Percentiles rank a stretch among this genome's conserved stretches.
Evolutionary conservation across 352 stramenopile species (phyloP).

Genomic region (Pythium aquatile): DNA sequence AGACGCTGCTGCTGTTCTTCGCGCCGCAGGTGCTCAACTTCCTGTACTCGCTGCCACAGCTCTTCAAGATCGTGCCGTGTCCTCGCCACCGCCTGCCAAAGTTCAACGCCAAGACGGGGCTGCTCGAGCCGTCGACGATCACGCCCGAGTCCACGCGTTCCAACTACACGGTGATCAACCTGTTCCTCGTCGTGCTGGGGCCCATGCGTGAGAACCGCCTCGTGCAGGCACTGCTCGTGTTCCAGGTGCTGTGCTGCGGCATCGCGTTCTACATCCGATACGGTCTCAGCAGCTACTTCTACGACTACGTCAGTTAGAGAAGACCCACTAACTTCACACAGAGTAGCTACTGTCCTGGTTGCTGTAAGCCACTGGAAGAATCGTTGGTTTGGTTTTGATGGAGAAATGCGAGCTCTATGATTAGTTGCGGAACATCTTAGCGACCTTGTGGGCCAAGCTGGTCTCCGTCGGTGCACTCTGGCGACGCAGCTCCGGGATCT

Average conservation of each 20-base stretch:
- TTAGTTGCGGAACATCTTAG: conserved; percentile 72
- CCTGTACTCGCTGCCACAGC: conserved; percentile 96
- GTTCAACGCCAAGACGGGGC: conserved; percentile 90
- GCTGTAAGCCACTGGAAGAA: background rate
- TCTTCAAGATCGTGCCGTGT: conserved; percentile 97
- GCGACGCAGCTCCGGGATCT: conserved; percentile 88
- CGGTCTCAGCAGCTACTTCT: conserved; percentile 83
- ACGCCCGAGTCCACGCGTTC: conserved; percentile 73
- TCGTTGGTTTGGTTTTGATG: background rate
- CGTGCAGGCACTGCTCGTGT: conserved; percentile 62
- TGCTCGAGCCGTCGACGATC: conserved; percentile 93
- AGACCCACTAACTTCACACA: background rate
- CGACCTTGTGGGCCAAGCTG: conserved; percentile 83
- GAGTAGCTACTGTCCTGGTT: no score
- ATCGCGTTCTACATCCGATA: conserved; percentile 87
- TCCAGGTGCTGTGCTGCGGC: conserved; percentile 71
- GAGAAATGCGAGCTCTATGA: conserved; percentile 1
- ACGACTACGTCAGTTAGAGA: conserved; percentile 50
- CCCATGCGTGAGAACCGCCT: conserved; percentile 79
- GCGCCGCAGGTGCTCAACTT: conserved; percentile 99
- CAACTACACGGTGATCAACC: conserved; percentile 90
- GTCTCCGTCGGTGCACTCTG: conserved; percentile 78
- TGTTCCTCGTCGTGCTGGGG: conserved; percentile 83
- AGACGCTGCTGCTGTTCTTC: conserved; percentile 98
- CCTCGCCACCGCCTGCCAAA: conserved; percentile 97